These are phyloP conservation scores for Luffa acutangula DNA, from an alignment of 306 rosid species.

Conservation along the genomic window DNA sequence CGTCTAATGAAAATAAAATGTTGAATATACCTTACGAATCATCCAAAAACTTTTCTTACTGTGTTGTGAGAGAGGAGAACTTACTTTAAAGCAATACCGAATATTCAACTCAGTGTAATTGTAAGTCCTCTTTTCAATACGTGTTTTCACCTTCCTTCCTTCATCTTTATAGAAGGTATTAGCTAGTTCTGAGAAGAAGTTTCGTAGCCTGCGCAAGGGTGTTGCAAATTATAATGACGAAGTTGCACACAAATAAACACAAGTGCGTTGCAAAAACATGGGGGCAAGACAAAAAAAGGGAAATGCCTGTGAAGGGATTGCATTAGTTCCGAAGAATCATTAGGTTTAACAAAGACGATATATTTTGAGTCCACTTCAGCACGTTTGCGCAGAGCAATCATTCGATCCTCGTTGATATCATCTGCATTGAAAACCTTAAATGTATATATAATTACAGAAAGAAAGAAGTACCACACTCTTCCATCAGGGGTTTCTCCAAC, in stretches of 20 bases:
- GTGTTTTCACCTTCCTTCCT: constrained; percentile 63
- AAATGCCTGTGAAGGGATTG: constrained; percentile 52
- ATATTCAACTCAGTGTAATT: constrained; percentile 48
- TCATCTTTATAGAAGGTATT: constrained; percentile 61
- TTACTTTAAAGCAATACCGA: constrained; percentile 88
- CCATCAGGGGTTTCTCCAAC: neutral
- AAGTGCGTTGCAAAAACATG: neutral
- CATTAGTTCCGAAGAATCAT: constrained; percentile 41
- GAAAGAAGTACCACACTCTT: neutral
- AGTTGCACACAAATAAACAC: neutral
- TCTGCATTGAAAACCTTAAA: constrained; percentile 30
- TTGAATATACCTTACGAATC: neutral
- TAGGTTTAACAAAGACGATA: constrained; percentile 41
- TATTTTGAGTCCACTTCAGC: constrained; percentile 79
- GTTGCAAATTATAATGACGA: neutral
- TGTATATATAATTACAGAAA: neutral
- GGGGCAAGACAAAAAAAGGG: neutral
- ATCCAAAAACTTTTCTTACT: neutral
- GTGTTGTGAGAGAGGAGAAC: constrained; percentile 8
- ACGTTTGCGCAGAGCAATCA: constrained; percentile 79
- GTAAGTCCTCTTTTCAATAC: constrained; percentile 67
- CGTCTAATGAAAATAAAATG: neutral
- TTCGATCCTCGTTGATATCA: constrained; percentile 71
- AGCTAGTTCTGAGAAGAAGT: constrained; percentile 56
- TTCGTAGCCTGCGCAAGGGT: constrained; percentile 49